Evolutionary conservation across 495 filamentous ascomycete genomes (phyloP), one percentile per base, ranked within the genome.

Genomic region (Talaromyces trachyspermus): DNA sequence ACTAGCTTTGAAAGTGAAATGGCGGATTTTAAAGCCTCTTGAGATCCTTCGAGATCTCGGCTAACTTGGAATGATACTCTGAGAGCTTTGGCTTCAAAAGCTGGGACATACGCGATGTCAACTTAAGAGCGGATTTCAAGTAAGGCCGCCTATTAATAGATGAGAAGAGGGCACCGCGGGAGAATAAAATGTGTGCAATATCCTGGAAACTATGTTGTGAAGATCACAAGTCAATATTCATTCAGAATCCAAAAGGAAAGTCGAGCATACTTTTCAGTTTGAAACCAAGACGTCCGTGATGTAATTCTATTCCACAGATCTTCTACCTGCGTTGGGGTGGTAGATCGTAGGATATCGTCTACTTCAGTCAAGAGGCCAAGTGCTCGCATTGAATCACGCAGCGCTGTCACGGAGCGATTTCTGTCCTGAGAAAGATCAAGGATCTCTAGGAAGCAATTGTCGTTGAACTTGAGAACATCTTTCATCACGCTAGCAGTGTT

Each of bases 1-100:
- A 86, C 78, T 3, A 95, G 73, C 38, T 83, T 78, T 2, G 77
- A 85, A 20, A 96, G 75, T 38, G 84, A 85, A 1, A 89, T 94
- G 12, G 88, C 85, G 7, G 84, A 75, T 52, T 88, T 85, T 24
- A 97, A 60, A 2, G 90, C 90, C 53, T 92, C 87, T 57, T 97
- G 91, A 2, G 85, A 74, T 15, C 85, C 84, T 25, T 77, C 85
- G 59, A 95, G 88, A 47, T 75, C 78, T 39, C 88, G 78, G 49
- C 84, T 85, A 43, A 95, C 77, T 33, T 76, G 68, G 5, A 90
- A 83, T 2, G 88, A 84, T 20, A 80, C 64, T 2, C 95, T 71
- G 52, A 95, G 76, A 10, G 77, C 76, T 41, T 82, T 77, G 14
- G 88, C 78, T 59, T 96, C 86, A 84, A 66, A 6, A 86, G 61